These are phyloP conservation scores for Candida mesenterica DNA, from an alignment of 1,139 yeast species.

Conservation along the genomic window DNA sequence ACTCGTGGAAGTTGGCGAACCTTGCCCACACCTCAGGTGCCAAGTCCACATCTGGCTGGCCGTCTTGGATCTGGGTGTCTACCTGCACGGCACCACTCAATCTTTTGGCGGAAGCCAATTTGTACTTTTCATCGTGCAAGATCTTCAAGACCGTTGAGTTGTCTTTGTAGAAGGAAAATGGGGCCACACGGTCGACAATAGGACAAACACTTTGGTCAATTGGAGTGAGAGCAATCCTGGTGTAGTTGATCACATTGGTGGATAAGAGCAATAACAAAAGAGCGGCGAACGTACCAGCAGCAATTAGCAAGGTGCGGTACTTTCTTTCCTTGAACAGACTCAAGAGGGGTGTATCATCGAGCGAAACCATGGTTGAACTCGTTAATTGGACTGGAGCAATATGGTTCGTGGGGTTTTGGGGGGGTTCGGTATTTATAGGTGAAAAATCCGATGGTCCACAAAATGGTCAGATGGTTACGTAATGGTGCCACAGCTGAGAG, in stretches of 20 bases:
- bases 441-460: too few species aligned
- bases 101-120: conserved; percentile 33
- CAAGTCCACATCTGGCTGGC: conserved; percentile 39
- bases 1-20: conserved; percentile 46
- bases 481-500: too few species aligned
- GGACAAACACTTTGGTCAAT: conserved; percentile 29
- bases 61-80: conserved; percentile 46
- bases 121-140: conserved; percentile 32
- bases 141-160: conserved; percentile 36
- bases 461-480: too few species aligned
- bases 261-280: conserved; percentile 15
- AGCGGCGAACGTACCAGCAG: conserved; percentile 14
- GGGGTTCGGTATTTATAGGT: too few species aligned
- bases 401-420: too few species aligned
- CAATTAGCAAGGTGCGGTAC: conserved; percentile 1
- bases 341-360: conserved; percentile 1
- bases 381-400: too few species aligned
- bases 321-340: neutral
- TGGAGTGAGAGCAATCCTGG: conserved; percentile 23
- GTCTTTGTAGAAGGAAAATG: conserved; percentile 29
- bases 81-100: conserved; percentile 44
- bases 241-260: conserved; percentile 23
- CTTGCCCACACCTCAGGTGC: conserved; percentile 39
- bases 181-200: conserved; percentile 28
- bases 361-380: conserved; percentile 2